Evolutionary conservation across 2,329 filamentous ascomycete species (phyloP).

Genomic region (Magnaporthiopsis incrustans): DNA sequence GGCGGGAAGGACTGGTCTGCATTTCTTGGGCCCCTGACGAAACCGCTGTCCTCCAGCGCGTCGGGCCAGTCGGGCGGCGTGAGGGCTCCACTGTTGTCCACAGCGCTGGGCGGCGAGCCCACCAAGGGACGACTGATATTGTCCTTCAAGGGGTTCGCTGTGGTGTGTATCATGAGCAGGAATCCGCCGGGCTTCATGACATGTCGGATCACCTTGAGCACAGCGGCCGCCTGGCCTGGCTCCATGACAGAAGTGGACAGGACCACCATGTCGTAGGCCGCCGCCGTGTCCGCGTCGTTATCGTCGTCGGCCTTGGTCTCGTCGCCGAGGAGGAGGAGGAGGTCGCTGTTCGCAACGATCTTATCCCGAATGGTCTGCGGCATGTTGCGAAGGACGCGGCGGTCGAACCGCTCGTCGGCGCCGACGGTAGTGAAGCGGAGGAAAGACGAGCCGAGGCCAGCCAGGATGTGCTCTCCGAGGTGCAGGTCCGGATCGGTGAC

Average conservation of each 20-base stretch:
- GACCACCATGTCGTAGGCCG: constrained; percentile 19
- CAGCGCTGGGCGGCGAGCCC: background rate
- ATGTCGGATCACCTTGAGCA: constrained; percentile 12
- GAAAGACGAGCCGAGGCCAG: constrained; percentile 23
- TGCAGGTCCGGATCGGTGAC: constrained; percentile 23
- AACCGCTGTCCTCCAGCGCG: constrained; percentile 25
- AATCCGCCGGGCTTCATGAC: constrained; percentile 24
- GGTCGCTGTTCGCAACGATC: constrained; percentile 7
- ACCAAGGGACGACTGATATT: constrained; percentile 8
- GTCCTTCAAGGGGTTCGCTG: constrained; percentile 14
- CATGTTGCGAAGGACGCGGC: constrained; percentile 8
- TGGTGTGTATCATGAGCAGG: constrained; percentile 21
- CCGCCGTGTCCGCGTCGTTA: background rate
- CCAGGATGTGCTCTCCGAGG: constrained; percentile 23
- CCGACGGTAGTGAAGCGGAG: constrained; percentile 20
- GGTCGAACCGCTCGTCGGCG: constrained; percentile 14
- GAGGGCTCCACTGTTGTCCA: background rate
- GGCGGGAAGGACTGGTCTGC: constrained; percentile 23
- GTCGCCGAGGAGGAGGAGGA: constrained; percentile 21
- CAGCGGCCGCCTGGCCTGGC: constrained; percentile 3
- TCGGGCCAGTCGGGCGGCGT: constrained; percentile 26
- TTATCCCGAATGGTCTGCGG: constrained; percentile 13
- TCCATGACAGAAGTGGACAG: constrained; percentile 18
- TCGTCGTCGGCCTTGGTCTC: constrained; percentile 1
- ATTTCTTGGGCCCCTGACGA: constrained; percentile 20